Percentiles rank a stretch among this genome's conserved stretches.
phyloP scores from a whole-genome alignment of 345 rosid species.

The Salix dunnii region DNA sequence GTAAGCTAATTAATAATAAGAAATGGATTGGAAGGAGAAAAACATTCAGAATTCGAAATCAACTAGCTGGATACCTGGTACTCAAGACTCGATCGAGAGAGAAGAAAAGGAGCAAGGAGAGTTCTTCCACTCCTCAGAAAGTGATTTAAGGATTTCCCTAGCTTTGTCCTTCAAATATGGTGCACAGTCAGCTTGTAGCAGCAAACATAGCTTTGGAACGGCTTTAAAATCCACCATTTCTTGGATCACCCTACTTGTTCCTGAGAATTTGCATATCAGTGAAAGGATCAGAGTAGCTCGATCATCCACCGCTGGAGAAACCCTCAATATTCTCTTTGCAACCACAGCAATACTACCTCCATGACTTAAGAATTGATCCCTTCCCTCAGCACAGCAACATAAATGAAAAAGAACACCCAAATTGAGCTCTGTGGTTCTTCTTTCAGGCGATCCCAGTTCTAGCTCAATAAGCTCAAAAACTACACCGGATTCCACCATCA shows the following conservation, averaged over 20 bases:
- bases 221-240: conserved; percentile 64
- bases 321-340: conserved; percentile 46
- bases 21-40: neutral
- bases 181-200: conserved; percentile 43
- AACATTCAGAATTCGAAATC: neutral
- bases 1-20: neutral
- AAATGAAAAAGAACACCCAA: conserved; percentile 50
- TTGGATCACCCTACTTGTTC: conserved; percentile 36
- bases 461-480: conserved; percentile 62
- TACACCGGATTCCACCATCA: conserved; percentile 54
- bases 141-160: conserved; percentile 45
- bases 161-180: conserved; percentile 50
- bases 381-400: conserved; percentile 69
- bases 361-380: conserved; percentile 56
- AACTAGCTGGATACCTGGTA: neutral
- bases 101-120: conserved; percentile 47
- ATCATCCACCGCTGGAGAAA: conserved; percentile 49
- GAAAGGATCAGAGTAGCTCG: conserved; percentile 54
- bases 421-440: conserved; percentile 51
- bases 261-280: conserved; percentile 43
- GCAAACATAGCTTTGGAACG: conserved; percentile 51
- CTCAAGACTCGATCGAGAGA: neutral
- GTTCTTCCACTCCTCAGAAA: conserved; percentile 54
- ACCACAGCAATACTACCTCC: conserved; percentile 54
- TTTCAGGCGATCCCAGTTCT: conserved; percentile 41